These are phyloP conservation scores for Lagerstroemia speciosa DNA, from an alignment of 345 rosid genomes.

Conservation along the genomic window DNA sequence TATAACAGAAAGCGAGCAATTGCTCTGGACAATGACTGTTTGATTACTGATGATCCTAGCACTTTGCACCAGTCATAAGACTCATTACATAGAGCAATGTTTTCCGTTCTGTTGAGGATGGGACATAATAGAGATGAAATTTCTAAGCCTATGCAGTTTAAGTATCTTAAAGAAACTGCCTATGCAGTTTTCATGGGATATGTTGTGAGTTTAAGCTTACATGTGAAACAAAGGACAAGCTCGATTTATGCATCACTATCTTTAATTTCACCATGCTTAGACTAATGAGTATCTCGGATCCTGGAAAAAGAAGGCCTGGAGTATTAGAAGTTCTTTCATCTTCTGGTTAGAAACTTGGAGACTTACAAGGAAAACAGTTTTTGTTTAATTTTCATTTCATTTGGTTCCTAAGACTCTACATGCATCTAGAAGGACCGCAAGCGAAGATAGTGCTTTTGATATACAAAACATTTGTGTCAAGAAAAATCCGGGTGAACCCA, in stretches of 20 bases:
- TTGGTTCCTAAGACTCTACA: neutral
- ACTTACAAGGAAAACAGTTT: neutral
- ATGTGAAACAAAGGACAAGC: neutral
- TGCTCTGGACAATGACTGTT: neutral
- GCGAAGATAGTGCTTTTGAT: neutral
- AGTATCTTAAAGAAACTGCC: too few relatives aligned
- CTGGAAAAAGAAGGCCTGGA: neutral
- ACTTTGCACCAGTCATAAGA: too few relatives aligned
- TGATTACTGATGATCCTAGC: too few relatives aligned
- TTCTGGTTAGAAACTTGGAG: neutral
- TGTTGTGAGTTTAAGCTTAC: neutral
- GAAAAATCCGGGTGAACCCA: neutral
- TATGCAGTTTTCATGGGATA: neutral
- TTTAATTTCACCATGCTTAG: neutral
- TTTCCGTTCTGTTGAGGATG: too few relatives aligned
- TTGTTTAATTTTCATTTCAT: neutral
- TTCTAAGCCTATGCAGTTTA: neutral
- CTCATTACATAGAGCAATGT: too few relatives aligned
- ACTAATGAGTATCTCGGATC: neutral
- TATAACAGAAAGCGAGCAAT: neutral
- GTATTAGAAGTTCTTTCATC: neutral
- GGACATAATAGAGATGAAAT: too few relatives aligned
- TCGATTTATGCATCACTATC: neutral
- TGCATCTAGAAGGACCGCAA: too few relatives aligned
- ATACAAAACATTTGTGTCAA: neutral